phyloP scores from a whole-genome alignment of 345 rosid genomes.

The Odontarrhena argentea region DNA sequence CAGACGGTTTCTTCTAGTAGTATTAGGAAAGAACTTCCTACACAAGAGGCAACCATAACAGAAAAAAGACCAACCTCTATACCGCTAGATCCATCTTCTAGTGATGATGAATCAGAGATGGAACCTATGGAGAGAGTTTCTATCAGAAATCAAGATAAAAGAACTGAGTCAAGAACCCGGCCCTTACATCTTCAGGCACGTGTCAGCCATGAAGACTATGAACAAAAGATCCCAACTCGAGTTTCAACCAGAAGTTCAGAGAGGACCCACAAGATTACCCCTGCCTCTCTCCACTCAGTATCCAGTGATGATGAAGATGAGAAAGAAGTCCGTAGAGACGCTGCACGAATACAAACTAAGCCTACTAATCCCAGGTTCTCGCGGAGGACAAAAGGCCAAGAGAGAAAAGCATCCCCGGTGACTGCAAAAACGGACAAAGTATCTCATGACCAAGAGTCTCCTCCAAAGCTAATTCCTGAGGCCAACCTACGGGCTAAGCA shows the following conservation, averaged over 20 bases:
- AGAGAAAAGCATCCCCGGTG: slow-evolving; percentile 37
- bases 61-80: slow-evolving; percentile 38
- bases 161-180: slow-evolving; percentile 40
- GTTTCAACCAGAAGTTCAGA: slow-evolving; percentile 41
- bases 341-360: slow-evolving; percentile 26
- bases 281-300: slow-evolving; percentile 17
- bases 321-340: slow-evolving; percentile 10
- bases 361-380: slow-evolving; percentile 46
- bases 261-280: slow-evolving; percentile 25
- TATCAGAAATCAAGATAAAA: slow-evolving; percentile 40
- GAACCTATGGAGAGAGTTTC: slow-evolving; percentile 36
- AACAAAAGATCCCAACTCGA: slow-evolving; percentile 45
- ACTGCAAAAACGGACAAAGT: slow-evolving; percentile 23
- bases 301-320: slow-evolving; percentile 41
- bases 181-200: slow-evolving; percentile 45
- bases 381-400: slow-evolving; percentile 58
- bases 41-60: slow-evolving; percentile 36
- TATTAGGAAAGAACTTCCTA: slow-evolving; percentile 39
- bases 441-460: slow-evolving; percentile 7
- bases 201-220: slow-evolving; percentile 40
- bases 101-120: slow-evolving; percentile 46
- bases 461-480: slow-evolving; percentile 5
- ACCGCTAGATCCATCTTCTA: slow-evolving; percentile 38
- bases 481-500: slow-evolving; percentile 40
- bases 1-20: slow-evolving; percentile 38